Percentiles rank a stretch among this genome's conserved stretches.
These are phyloP conservation scores for Cladorrhinum samala DNA, from an alignment of 495 filamentous ascomycete genomes.

Conservation along the genomic window DNA sequence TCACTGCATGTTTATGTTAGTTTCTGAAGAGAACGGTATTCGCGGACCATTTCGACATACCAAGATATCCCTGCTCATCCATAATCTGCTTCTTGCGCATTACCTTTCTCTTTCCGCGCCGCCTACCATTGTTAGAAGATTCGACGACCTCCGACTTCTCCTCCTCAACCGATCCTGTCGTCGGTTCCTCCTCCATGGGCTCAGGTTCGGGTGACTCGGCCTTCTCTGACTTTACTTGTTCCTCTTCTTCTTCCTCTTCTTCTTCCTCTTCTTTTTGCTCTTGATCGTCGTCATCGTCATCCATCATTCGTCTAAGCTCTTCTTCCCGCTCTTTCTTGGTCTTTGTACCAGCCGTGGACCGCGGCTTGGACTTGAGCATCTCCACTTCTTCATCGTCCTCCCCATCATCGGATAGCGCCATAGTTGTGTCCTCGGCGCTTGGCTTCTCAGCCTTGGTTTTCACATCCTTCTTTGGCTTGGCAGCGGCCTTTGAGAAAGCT, in stretches of 20 bases:
- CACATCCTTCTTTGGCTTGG: slow-evolving; percentile 52
- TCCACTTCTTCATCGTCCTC: slow-evolving; percentile 54
- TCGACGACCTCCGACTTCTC: slow-evolving; percentile 50
- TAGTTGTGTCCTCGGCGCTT: slow-evolving; percentile 50
- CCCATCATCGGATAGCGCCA: slow-evolving; percentile 66
- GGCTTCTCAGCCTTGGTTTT: slow-evolving; percentile 38
- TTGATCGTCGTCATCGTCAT: slow-evolving; percentile 59
- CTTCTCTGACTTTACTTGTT: slow-evolving; percentile 15
- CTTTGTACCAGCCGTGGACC: slow-evolving; percentile 39
- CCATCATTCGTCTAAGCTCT: slow-evolving; percentile 78
- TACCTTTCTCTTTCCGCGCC: slow-evolving; percentile 73
- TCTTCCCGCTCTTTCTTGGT: slow-evolving; percentile 66
- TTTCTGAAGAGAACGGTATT: neutral
- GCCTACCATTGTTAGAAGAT: slow-evolving; percentile 56
- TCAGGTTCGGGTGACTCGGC: slow-evolving; percentile 13
- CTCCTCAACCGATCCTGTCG: slow-evolving; percentile 35
- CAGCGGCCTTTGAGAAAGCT: slow-evolving; percentile 75
- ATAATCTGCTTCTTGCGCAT: slow-evolving; percentile 85
- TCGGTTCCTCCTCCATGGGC: slow-evolving; percentile 27
- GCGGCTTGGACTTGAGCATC: slow-evolving; percentile 34
- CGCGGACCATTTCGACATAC: slow-evolving; percentile 41
- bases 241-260: slow-evolving; percentile 47
- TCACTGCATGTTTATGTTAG: slow-evolving; percentile 53
- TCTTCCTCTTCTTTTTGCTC: slow-evolving; percentile 40
- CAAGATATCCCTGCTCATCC: slow-evolving; percentile 91